These are phyloP conservation scores for Fraxinus ornus DNA, from an alignment of 305 asterid species.

Conservation along the genomic window DNA sequence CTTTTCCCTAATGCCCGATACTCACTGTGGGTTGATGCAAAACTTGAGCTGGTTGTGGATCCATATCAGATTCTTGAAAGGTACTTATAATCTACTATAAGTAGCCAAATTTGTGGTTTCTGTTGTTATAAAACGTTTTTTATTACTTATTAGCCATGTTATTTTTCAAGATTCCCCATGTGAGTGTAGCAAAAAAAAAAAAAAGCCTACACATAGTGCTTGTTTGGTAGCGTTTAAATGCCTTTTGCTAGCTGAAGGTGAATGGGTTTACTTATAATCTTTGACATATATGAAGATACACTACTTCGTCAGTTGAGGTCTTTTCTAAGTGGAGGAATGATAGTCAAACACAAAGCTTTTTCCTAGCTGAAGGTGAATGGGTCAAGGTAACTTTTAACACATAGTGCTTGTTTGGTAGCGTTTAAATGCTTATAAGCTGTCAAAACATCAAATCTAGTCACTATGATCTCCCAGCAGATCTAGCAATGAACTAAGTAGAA, in stretches of 20 bases:
- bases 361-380: constrained; percentile 1
- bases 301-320: not conserved
- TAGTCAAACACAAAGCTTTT: not conserved
- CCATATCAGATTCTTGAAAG: constrained; percentile 84
- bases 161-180: not conserved
- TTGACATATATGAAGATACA: not conserved
- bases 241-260: not conserved
- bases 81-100: constrained; percentile 30
- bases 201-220: not conserved
- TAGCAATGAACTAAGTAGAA: not conserved
- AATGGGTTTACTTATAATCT: not conserved
- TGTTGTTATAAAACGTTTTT: not conserved
- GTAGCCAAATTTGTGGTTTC: constrained; percentile 4
- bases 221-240: not conserved
- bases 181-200: not conserved
- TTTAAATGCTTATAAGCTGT: not conserved
- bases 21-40: constrained; percentile 87
- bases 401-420: not conserved
- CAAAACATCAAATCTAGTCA: not conserved
- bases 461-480: not conserved
- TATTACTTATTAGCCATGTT: not conserved
- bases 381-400: not conserved
- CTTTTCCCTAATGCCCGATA: constrained; percentile 75
- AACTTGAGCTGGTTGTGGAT: constrained; percentile 82
- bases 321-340: not conserved